Evolutionary conservation across 495 filamentous ascomycete genomes (phyloP).

Genomic region (Aspergillus ellipticus): DNA sequence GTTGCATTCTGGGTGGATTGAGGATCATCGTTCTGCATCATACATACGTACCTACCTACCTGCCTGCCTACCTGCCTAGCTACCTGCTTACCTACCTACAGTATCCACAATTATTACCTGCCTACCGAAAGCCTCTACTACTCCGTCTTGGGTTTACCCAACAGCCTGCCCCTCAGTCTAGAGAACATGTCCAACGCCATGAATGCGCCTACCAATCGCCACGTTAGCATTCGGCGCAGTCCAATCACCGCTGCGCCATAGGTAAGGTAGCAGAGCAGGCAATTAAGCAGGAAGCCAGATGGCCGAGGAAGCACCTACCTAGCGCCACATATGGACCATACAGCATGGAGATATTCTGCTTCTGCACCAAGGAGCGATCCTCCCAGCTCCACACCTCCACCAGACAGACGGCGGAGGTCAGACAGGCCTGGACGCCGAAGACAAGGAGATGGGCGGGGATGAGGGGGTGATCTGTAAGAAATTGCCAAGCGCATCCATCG

Average conservation of each 20-base stretch:
- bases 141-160: conserved; percentile 34
- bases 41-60: not conserved
- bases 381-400: conserved; percentile 55
- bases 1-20: too few species aligned
- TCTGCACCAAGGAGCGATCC: conserved; percentile 52
- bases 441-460: conserved; percentile 63
- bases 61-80: not conserved
- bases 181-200: conserved; percentile 55
- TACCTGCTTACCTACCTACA: not conserved
- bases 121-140: conserved; percentile 8
- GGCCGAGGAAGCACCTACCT: conserved; percentile 58
- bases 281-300: not conserved
- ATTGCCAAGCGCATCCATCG: not conserved
- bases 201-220: conserved; percentile 38
- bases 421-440: conserved; percentile 62
- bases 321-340: conserved; percentile 72
- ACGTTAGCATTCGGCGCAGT: not conserved
- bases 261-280: not conserved
- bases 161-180: conserved; percentile 35
- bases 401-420: conserved; percentile 72
- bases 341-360: conserved; percentile 54
- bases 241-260: not conserved
- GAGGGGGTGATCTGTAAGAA: conserved; percentile 51
- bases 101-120: not conserved
- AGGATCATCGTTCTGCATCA: too few species aligned